Evolutionary conservation across 1,284 basidiomycete genomes (phyloP), one percentile per base, ranked within the genome.

Genomic region (Cutaneotrichosporon sp.): DNA sequence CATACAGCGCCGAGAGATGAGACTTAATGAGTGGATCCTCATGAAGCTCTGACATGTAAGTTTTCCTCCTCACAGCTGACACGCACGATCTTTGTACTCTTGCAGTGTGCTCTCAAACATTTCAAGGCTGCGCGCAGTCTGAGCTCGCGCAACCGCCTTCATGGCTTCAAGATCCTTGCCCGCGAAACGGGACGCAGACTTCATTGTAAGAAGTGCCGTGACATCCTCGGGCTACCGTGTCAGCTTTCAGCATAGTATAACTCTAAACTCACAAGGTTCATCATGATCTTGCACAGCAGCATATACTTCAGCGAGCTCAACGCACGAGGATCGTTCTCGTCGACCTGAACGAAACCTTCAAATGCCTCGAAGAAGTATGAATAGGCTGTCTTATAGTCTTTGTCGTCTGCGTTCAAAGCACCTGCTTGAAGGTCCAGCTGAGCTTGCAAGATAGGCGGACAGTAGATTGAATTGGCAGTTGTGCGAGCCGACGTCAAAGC

Each of bases 281-380:
- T 80, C 94, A 98, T 98, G 69, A 97, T 87, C 75, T 97, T 97
- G 77, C 94, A 97, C 44, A 97, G 77, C 13, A 97, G 80, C 92
- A 97, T 96, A 76, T 97, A 97, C 76, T 97, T 97, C 61, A 98
- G 79, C 10, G 91, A 90, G 4, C 82, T 81, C n/a, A 94, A 78
- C 1, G 92, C 64, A 62, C 77, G 58, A 7, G 73, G 61, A 55
- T 80, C 78, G 36, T 62, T 63, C 55, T 72, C 69, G 46, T 80
- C 80, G 26, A 78, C 73, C 35, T 76, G 69, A 2, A 87, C 84
- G 58, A 90, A 86, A 1, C 89, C 91, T 65, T 98, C 94, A 61
- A 97, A 94, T 2, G 91, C 87, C 76, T 98, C 94, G 64, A 90
- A 93, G 77, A 97, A 97, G 79, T 98, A 98, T 1, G 90, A 94